Evolutionary conservation across 2,329 filamentous ascomycete genomes (phyloP).

Genomic region (Phyllosticta citribraziliensis): DNA sequence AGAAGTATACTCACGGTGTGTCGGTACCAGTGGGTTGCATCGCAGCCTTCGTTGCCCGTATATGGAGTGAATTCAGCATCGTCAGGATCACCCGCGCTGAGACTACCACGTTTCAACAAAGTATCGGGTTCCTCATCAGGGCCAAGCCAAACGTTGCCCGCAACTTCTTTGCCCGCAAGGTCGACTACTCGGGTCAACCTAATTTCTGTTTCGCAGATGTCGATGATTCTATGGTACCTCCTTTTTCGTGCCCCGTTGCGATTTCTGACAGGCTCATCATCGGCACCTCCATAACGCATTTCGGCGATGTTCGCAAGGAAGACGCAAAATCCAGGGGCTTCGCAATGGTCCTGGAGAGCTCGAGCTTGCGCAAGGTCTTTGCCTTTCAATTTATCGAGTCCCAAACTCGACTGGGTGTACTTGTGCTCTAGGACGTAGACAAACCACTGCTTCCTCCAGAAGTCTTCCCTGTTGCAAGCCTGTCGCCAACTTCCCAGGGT

Average conservation of each 20-base stretch:
- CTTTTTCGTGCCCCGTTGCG: background rate
- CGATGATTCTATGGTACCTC: background rate
- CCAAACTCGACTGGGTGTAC: constrained; percentile 18
- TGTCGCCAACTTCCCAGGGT: constrained; percentile 3
- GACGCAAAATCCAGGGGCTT: constrained; percentile 14
- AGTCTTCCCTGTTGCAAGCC: background rate
- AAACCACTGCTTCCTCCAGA: constrained; percentile 10
- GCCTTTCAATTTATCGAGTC: constrained; percentile 16
- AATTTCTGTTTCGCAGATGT: background rate
- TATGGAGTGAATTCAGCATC: constrained; percentile 19
- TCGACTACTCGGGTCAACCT: background rate
- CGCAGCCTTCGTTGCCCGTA: constrained; percentile 20
- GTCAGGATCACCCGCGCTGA: constrained; percentile 17
- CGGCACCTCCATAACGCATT: constrained; percentile 11
- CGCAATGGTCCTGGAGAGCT: constrained; percentile 14
- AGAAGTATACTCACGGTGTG: constrained; percentile 15
- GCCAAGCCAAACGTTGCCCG: background rate
- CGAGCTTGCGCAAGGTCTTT: constrained; percentile 15
- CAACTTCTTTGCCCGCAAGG: background rate
- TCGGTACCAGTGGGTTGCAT: constrained; percentile 19
- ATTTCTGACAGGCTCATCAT: constrained; percentile 9
- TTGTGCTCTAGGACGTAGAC: constrained; percentile 20
- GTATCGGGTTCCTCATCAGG: background rate
- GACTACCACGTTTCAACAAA: background rate
- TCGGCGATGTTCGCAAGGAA: constrained; percentile 14